Evolutionary conservation across 2,329 filamentous ascomycete genomes (phyloP).

Genomic region (Scolecobasidium constrictum): DNA sequence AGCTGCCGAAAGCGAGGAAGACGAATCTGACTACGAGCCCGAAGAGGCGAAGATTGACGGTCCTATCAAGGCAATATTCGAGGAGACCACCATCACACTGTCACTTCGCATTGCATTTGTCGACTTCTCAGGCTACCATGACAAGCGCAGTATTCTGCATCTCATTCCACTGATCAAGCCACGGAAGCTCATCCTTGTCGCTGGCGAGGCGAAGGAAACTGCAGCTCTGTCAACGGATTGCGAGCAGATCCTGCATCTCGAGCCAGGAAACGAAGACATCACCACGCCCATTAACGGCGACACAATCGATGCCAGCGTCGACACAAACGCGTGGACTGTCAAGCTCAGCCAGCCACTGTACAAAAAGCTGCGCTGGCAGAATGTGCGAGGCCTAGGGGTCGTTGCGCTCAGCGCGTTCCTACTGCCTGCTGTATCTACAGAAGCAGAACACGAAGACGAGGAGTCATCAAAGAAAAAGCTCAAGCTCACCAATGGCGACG

Average conservation of each 20-base stretch:
- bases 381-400: slow-evolving; percentile 77
- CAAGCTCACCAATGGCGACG: slow-evolving; percentile 25
- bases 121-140: slow-evolving; percentile 86
- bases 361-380: slow-evolving; percentile 87
- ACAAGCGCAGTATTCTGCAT: slow-evolving; percentile 89
- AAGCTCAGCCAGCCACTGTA: slow-evolving; percentile 78
- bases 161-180: slow-evolving; percentile 88
- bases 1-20: slow-evolving; percentile 29
- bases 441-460: slow-evolving; percentile 27
- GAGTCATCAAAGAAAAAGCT: slow-evolving; percentile 42
- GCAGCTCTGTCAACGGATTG: slow-evolving; percentile 68
- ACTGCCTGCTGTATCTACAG: slow-evolving; percentile 29
- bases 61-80: slow-evolving; percentile 65
- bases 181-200: slow-evolving; percentile 86
- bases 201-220: slow-evolving; percentile 66
- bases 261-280: slow-evolving; percentile 47
- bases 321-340: slow-evolving; percentile 95
- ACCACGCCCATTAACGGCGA: slow-evolving; percentile 70
- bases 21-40: slow-evolving; percentile 38
- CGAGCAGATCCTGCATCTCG: slow-evolving; percentile 48
- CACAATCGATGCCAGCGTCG: slow-evolving; percentile 79
- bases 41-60: slow-evolving; percentile 42
- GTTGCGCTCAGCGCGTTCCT: slow-evolving; percentile 79
- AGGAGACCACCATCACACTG: slow-evolving; percentile 51
- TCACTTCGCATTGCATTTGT: slow-evolving; percentile 74